phyloP scores from a whole-genome alignment of 2,329 filamentous ascomycete genomes.

The Botrytis deweyae region DNA sequence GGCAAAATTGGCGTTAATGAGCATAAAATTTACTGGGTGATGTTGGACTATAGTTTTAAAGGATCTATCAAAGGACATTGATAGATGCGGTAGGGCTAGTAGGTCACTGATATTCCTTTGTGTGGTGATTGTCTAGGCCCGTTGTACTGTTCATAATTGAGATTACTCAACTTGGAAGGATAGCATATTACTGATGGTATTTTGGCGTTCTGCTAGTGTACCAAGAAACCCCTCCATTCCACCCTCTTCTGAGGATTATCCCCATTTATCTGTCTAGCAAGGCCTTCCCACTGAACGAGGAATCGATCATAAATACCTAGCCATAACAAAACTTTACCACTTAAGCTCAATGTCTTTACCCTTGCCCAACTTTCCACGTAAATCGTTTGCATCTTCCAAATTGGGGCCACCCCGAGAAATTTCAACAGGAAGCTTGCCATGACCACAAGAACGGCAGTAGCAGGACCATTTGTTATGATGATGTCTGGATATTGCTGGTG shows the following conservation, averaged over 20 bases:
- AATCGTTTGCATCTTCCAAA: conserved; percentile 67
- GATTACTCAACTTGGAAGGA: neutral
- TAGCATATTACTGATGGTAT: neutral
- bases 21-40: neutral
- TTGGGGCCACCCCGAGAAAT: conserved; percentile 48
- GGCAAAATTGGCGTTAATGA: conserved; percentile 17
- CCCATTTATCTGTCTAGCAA: conserved; percentile 35
- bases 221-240: conserved; percentile 39
- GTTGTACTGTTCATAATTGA: neutral
- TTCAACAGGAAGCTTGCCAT: conserved; percentile 54
- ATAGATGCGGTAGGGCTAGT: neutral
- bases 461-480: conserved; percentile 85
- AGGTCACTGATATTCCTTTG: neutral
- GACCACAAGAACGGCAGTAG: conserved; percentile 77
- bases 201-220: conserved; percentile 28
- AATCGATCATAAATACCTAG: conserved; percentile 70
- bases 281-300: conserved; percentile 73
- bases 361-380: conserved; percentile 95
- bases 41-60: neutral
- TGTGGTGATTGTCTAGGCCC: neutral
- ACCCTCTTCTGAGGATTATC: conserved; percentile 30
- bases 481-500: conserved; percentile 61
- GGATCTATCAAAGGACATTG: neutral
- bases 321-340: conserved; percentile 70
- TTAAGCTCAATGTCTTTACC: conserved; percentile 78